Conservation (phyloP, 495 filamentous ascomycete genomes). For the Baudoinia panamericana region DNA sequence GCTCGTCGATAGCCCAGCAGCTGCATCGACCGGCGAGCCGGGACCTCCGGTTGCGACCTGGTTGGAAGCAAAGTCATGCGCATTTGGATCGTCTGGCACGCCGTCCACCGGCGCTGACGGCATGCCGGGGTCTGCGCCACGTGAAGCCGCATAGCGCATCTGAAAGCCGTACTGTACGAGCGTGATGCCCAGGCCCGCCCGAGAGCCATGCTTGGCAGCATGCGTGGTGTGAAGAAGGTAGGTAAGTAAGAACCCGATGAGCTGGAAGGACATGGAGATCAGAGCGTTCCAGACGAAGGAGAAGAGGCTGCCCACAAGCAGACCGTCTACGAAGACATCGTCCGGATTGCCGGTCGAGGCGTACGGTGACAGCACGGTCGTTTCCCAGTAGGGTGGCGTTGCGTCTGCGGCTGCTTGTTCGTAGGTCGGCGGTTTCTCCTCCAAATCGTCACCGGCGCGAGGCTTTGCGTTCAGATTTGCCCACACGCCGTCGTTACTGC, state of each 20-base stretch:
- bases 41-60: slow-evolving; percentile 39
- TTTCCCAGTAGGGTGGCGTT: slow-evolving; percentile 97
- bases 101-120: slow-evolving; percentile 41
- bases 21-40: slow-evolving; percentile 24
- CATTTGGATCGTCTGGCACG: slow-evolving; percentile 72
- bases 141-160: slow-evolving; percentile 49
- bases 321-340: slow-evolving; percentile 91
- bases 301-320: slow-evolving; percentile 92
- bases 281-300: slow-evolving; percentile 96
- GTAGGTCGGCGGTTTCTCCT: slow-evolving; percentile 93
- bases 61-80: slow-evolving; percentile 73
- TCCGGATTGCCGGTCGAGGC: slow-evolving; percentile 48
- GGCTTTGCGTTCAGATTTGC: slow-evolving; percentile 90
- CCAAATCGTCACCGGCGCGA: slow-evolving; percentile 68
- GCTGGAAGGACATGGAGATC: slow-evolving; percentile 96
- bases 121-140: slow-evolving; percentile 34
- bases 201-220: slow-evolving; percentile 92
- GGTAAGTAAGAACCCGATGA: slow-evolving; percentile 93
- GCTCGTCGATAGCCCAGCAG: slow-evolving; percentile 45
- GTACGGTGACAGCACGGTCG: slow-evolving; percentile 87
- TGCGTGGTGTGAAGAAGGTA: slow-evolving; percentile 97
- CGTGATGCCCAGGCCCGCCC: slow-evolving; percentile 85
- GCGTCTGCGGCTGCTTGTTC: slow-evolving; percentile 97
- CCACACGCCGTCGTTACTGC: slow-evolving; percentile 83
- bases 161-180: slow-evolving; percentile 95